These are phyloP conservation scores for Venturia asperata DNA, from an alignment of 2,329 filamentous ascomycete species.

Conservation along the genomic window DNA sequence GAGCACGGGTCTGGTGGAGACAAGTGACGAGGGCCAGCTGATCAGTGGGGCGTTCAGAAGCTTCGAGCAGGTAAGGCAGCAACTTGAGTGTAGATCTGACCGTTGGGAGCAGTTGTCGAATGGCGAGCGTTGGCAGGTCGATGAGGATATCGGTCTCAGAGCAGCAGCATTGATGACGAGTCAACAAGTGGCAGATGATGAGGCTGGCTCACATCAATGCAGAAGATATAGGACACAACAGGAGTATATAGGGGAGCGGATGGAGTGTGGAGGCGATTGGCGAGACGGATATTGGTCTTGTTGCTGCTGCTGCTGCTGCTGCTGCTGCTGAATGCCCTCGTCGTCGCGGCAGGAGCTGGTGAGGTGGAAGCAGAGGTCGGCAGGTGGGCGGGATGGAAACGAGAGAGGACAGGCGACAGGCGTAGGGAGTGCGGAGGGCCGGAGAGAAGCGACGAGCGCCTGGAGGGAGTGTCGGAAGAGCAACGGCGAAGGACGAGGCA, in stretches of 20 bases:
- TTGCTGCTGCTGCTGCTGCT: not conserved
- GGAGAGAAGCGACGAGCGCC: not conserved
- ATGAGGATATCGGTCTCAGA: conserved; percentile 10
- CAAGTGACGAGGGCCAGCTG: not conserved
- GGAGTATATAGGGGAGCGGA: not conserved
- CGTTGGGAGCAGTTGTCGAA: not conserved
- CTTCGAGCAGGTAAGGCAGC: conserved; percentile 15
- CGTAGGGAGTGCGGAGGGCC: not conserved
- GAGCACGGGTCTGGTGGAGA: conserved; percentile 8
- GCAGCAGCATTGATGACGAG: conserved; percentile 15
- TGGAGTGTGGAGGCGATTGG: not conserved
- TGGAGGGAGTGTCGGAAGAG: conserved; percentile 1
- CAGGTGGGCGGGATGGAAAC: conserved; percentile 7
- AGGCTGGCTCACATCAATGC: conserved; percentile 15
- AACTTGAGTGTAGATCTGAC: not conserved
- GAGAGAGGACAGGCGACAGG: not conserved
- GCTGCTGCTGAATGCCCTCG: conserved; percentile 5
- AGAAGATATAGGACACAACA: conserved; percentile 9
- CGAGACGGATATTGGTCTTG: not conserved
- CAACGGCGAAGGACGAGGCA: conserved; percentile 5
- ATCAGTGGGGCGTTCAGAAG: not conserved
- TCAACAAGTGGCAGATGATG: conserved; percentile 10
- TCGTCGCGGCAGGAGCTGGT: conserved; percentile 7
- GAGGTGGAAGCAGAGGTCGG: not conserved
- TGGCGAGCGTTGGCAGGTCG: conserved; percentile 8